A percentile compares a stretch with the other conserved stretches of the same genome.
Evolutionary conservation across 768 basidiomycete species (phyloP).

Genomic region (Hortiboletus flavorubellus): DNA sequence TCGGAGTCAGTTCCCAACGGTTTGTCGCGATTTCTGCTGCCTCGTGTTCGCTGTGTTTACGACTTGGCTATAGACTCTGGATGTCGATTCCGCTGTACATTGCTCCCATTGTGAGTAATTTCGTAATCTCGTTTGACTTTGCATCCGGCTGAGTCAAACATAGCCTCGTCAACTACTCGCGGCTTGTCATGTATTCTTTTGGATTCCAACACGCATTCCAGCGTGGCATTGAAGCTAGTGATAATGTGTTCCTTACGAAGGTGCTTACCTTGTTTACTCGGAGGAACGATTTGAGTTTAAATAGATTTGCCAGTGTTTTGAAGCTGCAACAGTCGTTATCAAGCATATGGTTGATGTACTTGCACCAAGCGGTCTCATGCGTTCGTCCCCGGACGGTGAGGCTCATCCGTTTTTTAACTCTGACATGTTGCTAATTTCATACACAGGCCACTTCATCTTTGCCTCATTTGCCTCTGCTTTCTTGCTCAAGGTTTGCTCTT

Average conservation of each 20-base stretch:
- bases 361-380: conserved; percentile 71
- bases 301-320: conserved; percentile 46
- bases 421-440: not conserved
- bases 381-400: conserved; percentile 73
- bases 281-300: not conserved
- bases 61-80: conserved; percentile 44
- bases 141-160: conserved; percentile 5
- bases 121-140: not conserved
- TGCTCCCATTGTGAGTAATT: conserved; percentile 70
- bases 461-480: conserved; percentile 81
- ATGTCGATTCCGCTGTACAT: conserved; percentile 56
- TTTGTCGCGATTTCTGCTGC: conserved; percentile 21
- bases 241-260: conserved; percentile 66
- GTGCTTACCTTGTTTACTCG: conserved; percentile 30
- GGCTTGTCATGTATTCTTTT: conserved; percentile 84
- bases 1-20: conserved; percentile 59
- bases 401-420: not conserved
- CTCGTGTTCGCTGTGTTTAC: not conserved
- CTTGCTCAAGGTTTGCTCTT: conserved; percentile 60
- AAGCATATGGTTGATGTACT: conserved; percentile 60
- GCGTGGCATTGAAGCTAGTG: conserved; percentile 58
- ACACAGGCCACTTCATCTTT: conserved; percentile 69
- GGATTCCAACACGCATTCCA: conserved; percentile 82
- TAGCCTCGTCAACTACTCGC: conserved; percentile 72
- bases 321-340: conserved; percentile 66